Conservation (phyloP, 2,329 filamentous ascomycete genomes). For the Pseudopyricularia cyperi region DNA sequence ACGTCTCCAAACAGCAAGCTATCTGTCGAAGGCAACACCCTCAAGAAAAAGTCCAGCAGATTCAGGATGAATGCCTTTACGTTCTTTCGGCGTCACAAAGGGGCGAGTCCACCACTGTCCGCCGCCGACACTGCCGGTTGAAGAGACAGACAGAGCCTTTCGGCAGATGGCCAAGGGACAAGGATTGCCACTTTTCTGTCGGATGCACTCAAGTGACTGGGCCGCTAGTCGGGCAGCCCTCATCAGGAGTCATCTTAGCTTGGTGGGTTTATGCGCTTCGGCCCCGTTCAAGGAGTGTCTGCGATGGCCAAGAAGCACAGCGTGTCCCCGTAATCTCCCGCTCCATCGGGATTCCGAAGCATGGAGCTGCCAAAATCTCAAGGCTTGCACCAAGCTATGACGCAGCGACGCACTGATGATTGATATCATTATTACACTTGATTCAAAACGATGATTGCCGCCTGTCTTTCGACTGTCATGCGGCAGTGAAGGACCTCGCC, state of each 20-base stretch:
- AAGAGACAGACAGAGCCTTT: conserved; percentile 1
- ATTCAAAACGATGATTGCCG: no score
- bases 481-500: no score
- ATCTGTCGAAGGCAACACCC: conserved; percentile 26
- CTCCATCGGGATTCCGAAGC: not conserved
- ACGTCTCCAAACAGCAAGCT: conserved; percentile 22
- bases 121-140: conserved; percentile 15
- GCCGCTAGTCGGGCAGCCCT: no score
- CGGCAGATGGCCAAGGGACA: not conserved
- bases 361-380: no score
- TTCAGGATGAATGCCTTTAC: conserved; percentile 50
- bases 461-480: no score
- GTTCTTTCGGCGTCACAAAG: conserved; percentile 41
- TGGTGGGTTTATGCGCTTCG: not conserved
- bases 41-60: conserved; percentile 50
- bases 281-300: not conserved
- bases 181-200: not conserved
- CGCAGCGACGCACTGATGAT: no score
- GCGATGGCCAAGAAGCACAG: not conserved
- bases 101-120: conserved; percentile 19
- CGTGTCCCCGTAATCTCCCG: not conserved
- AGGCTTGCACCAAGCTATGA: no score
- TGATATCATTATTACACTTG: no score
- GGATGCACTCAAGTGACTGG: not conserved
- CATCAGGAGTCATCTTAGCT: no score